phyloP scores from a whole-genome alignment of 495 filamentous ascomycete species.

The Hypoxylon trugodes region DNA sequence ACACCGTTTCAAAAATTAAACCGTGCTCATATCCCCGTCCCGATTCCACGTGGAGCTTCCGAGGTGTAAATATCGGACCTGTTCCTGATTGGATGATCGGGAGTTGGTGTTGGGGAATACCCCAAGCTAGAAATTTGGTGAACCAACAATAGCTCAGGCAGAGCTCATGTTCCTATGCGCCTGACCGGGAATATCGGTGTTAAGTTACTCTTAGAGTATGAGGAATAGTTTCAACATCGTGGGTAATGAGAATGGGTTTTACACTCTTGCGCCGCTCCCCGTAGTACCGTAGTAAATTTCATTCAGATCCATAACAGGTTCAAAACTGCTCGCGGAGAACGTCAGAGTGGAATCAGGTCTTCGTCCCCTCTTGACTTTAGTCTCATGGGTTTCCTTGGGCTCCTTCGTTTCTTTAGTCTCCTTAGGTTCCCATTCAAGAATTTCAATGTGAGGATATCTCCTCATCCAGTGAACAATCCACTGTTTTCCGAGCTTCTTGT shows the following conservation, averaged over 20 bases:
- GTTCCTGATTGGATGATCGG: neutral
- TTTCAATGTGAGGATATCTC: conserved; percentile 26
- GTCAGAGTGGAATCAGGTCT: neutral
- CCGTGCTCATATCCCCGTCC: neutral
- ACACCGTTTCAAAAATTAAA: neutral
- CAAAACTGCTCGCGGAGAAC: conserved; percentile 9
- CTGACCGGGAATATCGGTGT: too few relatives aligned
- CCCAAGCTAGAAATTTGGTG: neutral
- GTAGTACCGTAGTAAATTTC: conserved; percentile 2
- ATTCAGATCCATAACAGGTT: conserved; percentile 1
- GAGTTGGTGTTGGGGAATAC: neutral
- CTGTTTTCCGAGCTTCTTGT: conserved; percentile 26
- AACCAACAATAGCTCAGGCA: too few relatives aligned
- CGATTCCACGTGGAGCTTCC: conserved; percentile 1
- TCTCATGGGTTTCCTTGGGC: neutral
- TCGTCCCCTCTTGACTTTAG: too few relatives aligned
- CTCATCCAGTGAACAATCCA: conserved; percentile 37
- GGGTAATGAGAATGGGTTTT: too few relatives aligned
- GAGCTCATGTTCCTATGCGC: too few relatives aligned
- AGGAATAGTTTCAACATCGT: too few relatives aligned
- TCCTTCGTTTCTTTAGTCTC: conserved; percentile 1
- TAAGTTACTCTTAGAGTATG: too few relatives aligned
- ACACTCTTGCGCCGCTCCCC: neutral
- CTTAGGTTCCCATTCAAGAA: conserved; percentile 27
- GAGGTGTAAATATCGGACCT: conserved; percentile 3